Evolutionary conservation across 2,329 filamentous ascomycete genomes (phyloP), one percentile per base, ranked within the genome.

Genomic region (Xylaria sp.): DNA sequence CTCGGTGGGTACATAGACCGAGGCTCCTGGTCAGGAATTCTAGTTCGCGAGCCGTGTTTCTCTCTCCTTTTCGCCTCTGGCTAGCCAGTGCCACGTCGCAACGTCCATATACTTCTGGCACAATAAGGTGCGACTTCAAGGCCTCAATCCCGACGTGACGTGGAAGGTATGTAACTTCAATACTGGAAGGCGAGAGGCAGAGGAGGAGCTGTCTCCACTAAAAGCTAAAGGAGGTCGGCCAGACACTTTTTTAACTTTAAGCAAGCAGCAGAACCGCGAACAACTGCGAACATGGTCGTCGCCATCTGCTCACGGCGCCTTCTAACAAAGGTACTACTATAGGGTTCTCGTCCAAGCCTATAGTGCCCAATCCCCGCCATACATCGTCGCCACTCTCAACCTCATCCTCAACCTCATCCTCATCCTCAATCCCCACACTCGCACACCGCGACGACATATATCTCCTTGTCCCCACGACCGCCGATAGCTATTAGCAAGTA

Each of bases 41-140:
- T 7, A 54, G 28, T 28, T 37, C 20, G 15, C 31, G 52, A 23
- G 52, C 12, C 13, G 28, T 37, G 28, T 8, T 39, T 39, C 37
- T 20, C n/a, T n/a, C 20, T 28, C 28, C 28, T 39, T 55, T 18
- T 56, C n/a, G 34, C 18, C 31, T 23, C 10, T 13, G 1, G 34
- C 52, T 39, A 15, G 28, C 18, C n/a, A 56, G 52, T 56, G 28
- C 25, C 56, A 46, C 25, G n/a, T 58, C 39, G 56, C 46, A n/a
- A 58, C 13, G 15, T 20, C 18, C 31, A 44, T 58, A 39, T 12
- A 13, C 56, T 28, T 28, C 28, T 58, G 37, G 55, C 39, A 44
- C 55, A 28, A n/a, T 8, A 23, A 58, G 39, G 55, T 58, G 55
- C 25, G 37, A 58, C 37, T 37, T 23, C 13, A 28, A n/a, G 31